Evolutionary conservation across 805 yeast species (phyloP).

Genomic region (Yamadazyma insecticola): DNA sequence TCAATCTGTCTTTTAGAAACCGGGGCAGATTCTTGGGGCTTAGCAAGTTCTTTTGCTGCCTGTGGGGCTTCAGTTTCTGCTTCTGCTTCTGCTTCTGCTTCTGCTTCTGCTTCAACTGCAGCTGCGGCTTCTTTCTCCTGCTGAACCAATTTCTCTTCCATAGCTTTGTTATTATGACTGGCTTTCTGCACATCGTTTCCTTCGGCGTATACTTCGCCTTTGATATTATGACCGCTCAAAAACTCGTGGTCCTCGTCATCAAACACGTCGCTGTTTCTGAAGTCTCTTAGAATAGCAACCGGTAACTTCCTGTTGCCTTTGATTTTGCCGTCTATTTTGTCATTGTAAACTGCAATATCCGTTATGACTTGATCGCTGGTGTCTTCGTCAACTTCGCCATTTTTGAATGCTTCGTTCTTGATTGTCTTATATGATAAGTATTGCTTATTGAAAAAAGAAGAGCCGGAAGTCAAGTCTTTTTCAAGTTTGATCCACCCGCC

Average conservation of each 20-base stretch:
- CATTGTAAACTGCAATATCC: conserved; percentile 35
- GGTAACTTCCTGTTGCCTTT: conserved; percentile 37
- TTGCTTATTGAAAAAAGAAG: conserved; percentile 39
- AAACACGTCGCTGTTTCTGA: conserved; percentile 20
- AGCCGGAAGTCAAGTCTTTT: conserved; percentile 45
- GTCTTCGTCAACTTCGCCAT: conserved; percentile 5
- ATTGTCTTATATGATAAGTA: conserved; percentile 33
- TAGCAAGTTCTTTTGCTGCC: too few relatives aligned
- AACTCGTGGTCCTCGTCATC: conserved; percentile 22
- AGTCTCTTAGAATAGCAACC: conserved; percentile 22
- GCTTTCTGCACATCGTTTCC: conserved; percentile 10
- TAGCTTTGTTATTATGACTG: conserved; percentile 8
- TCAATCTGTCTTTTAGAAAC: conserved; percentile 8
- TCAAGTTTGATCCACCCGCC: conserved; percentile 40
- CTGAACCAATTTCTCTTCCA: conserved; percentile 5
- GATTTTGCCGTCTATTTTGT: conserved; percentile 25
- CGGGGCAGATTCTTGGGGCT: too few relatives aligned
- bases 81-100: conserved; percentile 1
- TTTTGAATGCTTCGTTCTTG: conserved; percentile 15
- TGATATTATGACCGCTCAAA: conserved; percentile 6
- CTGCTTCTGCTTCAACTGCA: not conserved
- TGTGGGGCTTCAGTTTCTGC: conserved; percentile 3
- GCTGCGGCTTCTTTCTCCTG: conserved; percentile 1
- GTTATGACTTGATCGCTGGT: conserved; percentile 29
- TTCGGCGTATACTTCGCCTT: conserved; percentile 10